A percentile compares a stretch with the other conserved stretches of the same genome.
Evolutionary conservation across 1,284 basidiomycete species (phyloP).

Genomic region (Coniferiporia sulphurascens): DNA sequence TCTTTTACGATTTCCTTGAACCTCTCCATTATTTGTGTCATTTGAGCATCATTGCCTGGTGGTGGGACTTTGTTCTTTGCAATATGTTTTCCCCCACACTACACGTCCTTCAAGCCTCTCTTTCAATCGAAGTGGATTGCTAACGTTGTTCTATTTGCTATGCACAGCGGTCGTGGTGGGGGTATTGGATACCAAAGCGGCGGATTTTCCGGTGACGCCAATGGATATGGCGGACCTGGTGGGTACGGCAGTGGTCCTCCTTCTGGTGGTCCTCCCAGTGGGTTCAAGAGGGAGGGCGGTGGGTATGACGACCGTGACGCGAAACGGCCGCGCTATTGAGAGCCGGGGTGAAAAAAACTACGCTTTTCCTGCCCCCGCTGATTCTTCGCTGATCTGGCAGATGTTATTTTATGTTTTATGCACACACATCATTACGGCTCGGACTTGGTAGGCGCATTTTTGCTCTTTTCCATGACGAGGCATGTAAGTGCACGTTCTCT

Average conservation of each 20-base stretch:
- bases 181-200: conserved; percentile 67
- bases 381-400: conserved; percentile 13
- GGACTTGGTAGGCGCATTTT: conserved; percentile 17
- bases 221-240: conserved; percentile 49
- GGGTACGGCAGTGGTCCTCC: conserved; percentile 38
- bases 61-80: no score
- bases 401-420: not conserved
- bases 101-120: not conserved
- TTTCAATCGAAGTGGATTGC: not conserved
- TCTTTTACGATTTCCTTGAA: conserved; percentile 23
- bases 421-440: conserved; percentile 9
- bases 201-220: conserved; percentile 53
- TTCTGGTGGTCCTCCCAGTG: conserved; percentile 27
- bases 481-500: conserved; percentile 17
- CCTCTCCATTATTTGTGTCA: conserved; percentile 21
- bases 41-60: no score
- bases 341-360: not conserved
- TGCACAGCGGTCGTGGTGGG: conserved; percentile 59
- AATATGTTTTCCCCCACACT: no score
- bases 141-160: conserved; percentile 8
- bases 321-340: conserved; percentile 74
- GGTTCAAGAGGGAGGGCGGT: conserved; percentile 63
- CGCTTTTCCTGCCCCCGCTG: not conserved
- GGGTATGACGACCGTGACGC: conserved; percentile 75
- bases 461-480: conserved; percentile 13